Base-by-base conservation (phyloP, 306 rosid genomes). In the Pterocarpus santalinus region DNA sequence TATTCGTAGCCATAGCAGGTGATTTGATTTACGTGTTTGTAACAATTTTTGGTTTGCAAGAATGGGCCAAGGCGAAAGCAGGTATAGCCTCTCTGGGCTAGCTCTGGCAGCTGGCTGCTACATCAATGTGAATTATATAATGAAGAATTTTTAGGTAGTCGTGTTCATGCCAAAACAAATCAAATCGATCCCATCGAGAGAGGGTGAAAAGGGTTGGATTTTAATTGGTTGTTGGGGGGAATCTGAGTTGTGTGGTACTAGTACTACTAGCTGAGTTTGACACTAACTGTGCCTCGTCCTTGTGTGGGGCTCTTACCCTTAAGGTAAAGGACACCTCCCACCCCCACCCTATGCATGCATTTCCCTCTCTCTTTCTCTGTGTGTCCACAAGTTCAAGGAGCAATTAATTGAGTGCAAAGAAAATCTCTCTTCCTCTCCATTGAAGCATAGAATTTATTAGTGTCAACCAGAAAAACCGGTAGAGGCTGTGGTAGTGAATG, bases 71-170 rank as follows among this genome's bases (percentile, higher is more conserved):
- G 2, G 56, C 3, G 22, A n/a, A 38, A 65, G 65, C 13, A 43
- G 43, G 74, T 47, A 56, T 69, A 69, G 62, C 14, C 60, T 79
- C 39, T 58, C 65, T 5, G 1, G 5, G 41, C 13, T 44, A 22
- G 4, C 5, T 71, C 34, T 62, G 71, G 69, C 34, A 8, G 35
- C 46, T 61, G 80, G 49, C 30, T 28, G 15, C 57, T 14, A 67
- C 8, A 32, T 69, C 38, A 62, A 28, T 38, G 68, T 77, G 77
- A 72, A 61, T 76, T 53, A 58, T 46, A 33, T 4, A 51, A 41
- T 61, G 78, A 62, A 64, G 86, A 85, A 83, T 83, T 70, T 85
- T 83, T 83, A 75, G 89, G 78, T 78, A 62, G 68, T 75, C 81
- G 89, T 68, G 88, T 68, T 55, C 30, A 66, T 81, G 86, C 82